Base-by-base conservation (phyloP, 257 asterid species). In the Przewalskia tangutica region DNA sequence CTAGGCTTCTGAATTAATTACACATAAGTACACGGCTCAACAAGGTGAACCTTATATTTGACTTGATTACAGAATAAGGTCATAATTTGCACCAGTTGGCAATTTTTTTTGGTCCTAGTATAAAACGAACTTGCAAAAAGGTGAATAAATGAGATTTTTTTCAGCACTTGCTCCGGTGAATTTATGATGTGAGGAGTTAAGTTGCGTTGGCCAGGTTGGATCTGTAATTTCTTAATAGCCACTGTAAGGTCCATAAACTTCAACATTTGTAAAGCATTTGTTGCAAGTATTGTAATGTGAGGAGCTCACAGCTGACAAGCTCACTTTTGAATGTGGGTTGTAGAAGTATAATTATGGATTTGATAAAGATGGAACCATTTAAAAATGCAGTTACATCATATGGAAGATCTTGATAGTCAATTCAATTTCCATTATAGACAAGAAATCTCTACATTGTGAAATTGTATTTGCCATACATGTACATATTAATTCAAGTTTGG, bases 1-100 rank as follows among this genome's bases (percentile, higher is more conserved):
- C 91, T 95, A 66, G 83, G 91, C 81, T 38, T 88, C 77, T 91
- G 93, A 93, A 66, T 40, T 48, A 48, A 81, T 73, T 65, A 13
- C 32, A 50, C 66, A 38, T 38, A 84, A 44, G 59, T 63, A 66
- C 60, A 65, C 6, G 77, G 48, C 23, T 59, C 56, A 34, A 55
- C 71, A 6, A 12, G 53, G 68, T 82, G 88, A 81, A 78, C 83
- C 58, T 42, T 68, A 12, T 66, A 2, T 66, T 8, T 38, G 50
- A 36, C 76, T 16, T 38, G 11, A 53, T 53, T 53, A 53, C n/a
- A 13, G 27, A 40, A 68, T 40, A 68, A 68, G 27, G 13, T 4
- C 34, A 66, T 66, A 66, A 32, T 64, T 64, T 32, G 71, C 48
- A 36, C 23, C 50, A 36, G 50, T 36, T n/a, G 50, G 18, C 50